Conservation (phyloP, 495 filamentous ascomycete species). For the Amphirosellinia nigrospora region DNA sequence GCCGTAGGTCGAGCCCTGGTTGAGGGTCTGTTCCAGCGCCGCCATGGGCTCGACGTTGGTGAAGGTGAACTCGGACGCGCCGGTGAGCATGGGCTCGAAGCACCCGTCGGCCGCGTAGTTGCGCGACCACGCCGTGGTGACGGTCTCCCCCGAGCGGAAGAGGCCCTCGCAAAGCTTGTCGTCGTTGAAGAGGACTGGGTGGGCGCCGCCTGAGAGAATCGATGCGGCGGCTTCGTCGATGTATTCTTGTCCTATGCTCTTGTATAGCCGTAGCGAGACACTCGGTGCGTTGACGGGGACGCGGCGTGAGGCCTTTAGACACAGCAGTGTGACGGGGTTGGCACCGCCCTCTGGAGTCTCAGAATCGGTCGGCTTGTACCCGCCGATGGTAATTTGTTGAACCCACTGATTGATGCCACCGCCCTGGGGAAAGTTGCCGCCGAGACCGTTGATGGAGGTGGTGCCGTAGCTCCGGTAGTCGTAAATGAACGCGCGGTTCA, state of each 20-base stretch:
- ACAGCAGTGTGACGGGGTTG: constrained; percentile 22
- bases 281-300: constrained; percentile 24
- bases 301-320: constrained; percentile 20
- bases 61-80: constrained; percentile 23
- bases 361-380: constrained; percentile 20
- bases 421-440: constrained; percentile 24
- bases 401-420: constrained; percentile 28
- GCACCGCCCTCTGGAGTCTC: constrained; percentile 17
- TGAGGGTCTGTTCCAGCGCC: constrained; percentile 24
- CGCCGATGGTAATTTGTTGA: constrained; percentile 24
- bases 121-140: constrained; percentile 18
- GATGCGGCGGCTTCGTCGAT: constrained; percentile 19
- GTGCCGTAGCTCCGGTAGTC: constrained; percentile 25
- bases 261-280: constrained; percentile 19
- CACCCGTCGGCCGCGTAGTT: constrained; percentile 25
- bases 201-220: constrained; percentile 21
- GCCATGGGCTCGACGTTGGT: constrained; percentile 20
- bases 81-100: constrained; percentile 24
- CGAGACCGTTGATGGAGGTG: constrained; percentile 14
- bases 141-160: neutral
- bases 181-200: constrained; percentile 21
- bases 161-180: constrained; percentile 25
- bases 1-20: constrained; percentile 25
- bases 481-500: constrained; percentile 27
- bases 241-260: constrained; percentile 16